Evolutionary conservation across 2,329 filamentous ascomycete species (phyloP), one percentile per base, ranked within the genome.

Genomic region (Aspergillus glaucus): DNA sequence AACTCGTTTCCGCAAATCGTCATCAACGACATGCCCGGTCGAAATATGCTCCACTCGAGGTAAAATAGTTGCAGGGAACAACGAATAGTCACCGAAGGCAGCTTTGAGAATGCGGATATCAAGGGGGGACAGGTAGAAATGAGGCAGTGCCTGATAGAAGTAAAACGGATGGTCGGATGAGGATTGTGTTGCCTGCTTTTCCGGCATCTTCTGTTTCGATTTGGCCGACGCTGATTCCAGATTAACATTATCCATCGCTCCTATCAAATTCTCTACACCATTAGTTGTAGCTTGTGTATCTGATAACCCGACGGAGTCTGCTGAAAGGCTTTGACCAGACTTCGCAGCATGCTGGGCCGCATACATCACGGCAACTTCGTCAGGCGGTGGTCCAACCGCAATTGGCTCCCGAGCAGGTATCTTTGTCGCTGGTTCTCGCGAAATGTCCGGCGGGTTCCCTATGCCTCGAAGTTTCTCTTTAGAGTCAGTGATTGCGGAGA

Each of bases 51-150:
- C 91, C 3, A 96, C 86, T 4, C 88, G 82, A 0, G 91, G 91
- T 8, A 95, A 75, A 14, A 96, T 84, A 0, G 88, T 92, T 0
- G 89, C 86, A 0, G 91, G 91, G 59, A 96, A 95, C 8, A 80
- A 74, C 2, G 85, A 80, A 65, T 93, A 96, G 17, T 85, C 80
- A 2, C 88, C 89, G 62, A 93, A 96, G 41, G 89, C 88, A 2
- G 88, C 82, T 70, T 94, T 95, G 28, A 96, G 75, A 52, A 96
- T 95, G 45, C 91, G 84, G 53, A 96, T 96, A 63, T 96, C 91
- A 30, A 96, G 77, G 0, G 91, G 86, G 0, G 89, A 94, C 3
- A 96, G 79, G 59, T 95, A 96, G 44, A 94, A 86, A 59, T 96
- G 91, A 19, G 88, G 85, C 1, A 91, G 79, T 0, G 88, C 86